Percentiles rank a stretch among this genome's conserved stretches.
phyloP scores from a whole-genome alignment of 345 rosid species.

The Litchi chinensis region DNA sequence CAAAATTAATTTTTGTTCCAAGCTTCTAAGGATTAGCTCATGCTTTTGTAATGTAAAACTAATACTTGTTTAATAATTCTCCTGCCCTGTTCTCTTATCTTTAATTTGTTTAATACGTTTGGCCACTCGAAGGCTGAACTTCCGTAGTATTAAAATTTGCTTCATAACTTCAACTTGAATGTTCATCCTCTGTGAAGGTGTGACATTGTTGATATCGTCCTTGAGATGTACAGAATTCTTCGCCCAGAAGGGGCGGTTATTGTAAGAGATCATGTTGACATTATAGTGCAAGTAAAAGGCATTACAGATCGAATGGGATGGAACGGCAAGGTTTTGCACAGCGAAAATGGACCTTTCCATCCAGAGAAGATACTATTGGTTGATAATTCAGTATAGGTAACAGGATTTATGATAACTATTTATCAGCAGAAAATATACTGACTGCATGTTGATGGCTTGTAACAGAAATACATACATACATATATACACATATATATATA shows the following conservation, averaged over 20 bases:
- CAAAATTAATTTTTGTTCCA: neutral
- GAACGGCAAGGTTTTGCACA: conserved; percentile 42
- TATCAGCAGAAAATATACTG: neutral
- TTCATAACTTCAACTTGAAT: neutral
- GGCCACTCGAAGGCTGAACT: too few relatives aligned
- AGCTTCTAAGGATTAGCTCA: neutral
- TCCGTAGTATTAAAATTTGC: too few relatives aligned
- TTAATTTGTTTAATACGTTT: too few relatives aligned
- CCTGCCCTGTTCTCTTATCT: neutral
- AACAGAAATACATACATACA: too few relatives aligned
- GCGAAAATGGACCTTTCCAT: conserved; percentile 46
- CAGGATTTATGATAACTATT: neutral
- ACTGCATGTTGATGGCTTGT: neutral
- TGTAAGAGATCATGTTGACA: conserved; percentile 54
- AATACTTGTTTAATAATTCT: neutral
- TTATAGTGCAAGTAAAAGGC: conserved; percentile 47
- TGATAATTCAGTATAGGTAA: conserved; percentile 33
- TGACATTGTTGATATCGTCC: conserved; percentile 50
- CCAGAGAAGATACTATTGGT: conserved; percentile 46
- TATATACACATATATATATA: too few relatives aligned
- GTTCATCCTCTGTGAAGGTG: conserved; percentile 45
- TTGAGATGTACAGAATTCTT: conserved; percentile 64
- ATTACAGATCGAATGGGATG: conserved; percentile 49
- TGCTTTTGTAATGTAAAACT: neutral
- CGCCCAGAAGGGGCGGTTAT: conserved; percentile 60